phyloP scores from a whole-genome alignment of 805 yeast genomes.

The Saturnispora saitoi region DNA sequence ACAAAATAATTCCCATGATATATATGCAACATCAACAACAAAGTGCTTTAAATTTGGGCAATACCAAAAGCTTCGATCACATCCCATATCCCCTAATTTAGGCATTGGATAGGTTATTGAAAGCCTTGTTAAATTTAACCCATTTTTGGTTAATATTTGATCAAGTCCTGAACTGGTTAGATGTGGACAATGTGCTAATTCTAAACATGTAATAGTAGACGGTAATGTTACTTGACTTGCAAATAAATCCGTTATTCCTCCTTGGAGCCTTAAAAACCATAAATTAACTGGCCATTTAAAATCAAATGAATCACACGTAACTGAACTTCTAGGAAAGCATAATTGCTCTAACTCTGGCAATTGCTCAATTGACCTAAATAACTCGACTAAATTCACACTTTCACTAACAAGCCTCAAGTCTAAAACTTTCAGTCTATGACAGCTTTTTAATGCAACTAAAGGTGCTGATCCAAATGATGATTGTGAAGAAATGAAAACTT shows the following conservation, averaged over 20 bases:
- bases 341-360: slow-evolving; percentile 59
- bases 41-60: slow-evolving; percentile 66
- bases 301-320: slow-evolving; percentile 53
- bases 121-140: slow-evolving; percentile 53
- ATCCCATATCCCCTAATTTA: slow-evolving; percentile 52
- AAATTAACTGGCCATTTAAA: slow-evolving; percentile 75
- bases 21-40: slow-evolving; percentile 73
- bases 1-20: slow-evolving; percentile 42
- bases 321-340: slow-evolving; percentile 83
- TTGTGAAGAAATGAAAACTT: slow-evolving; percentile 81
- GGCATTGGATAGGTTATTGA: slow-evolving; percentile 88
- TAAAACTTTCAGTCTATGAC: slow-evolving; percentile 52
- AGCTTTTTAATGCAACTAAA: slow-evolving; percentile 66
- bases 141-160: slow-evolving; percentile 52
- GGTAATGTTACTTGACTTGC: slow-evolving; percentile 68
- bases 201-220: slow-evolving; percentile 54
- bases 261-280: slow-evolving; percentile 67
- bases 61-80: slow-evolving; percentile 63
- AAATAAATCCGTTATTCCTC: slow-evolving; percentile 83
- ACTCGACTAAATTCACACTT: slow-evolving; percentile 72
- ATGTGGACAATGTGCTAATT: slow-evolving; percentile 82
- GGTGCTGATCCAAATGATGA: slow-evolving; percentile 93
- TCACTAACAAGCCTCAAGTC: slow-evolving; percentile 86
- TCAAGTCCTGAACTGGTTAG: slow-evolving; percentile 59
- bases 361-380: slow-evolving; percentile 64